Base-by-base conservation (phyloP, 2,329 filamentous ascomycete genomes). In the Paraphoma sp. region DNA sequence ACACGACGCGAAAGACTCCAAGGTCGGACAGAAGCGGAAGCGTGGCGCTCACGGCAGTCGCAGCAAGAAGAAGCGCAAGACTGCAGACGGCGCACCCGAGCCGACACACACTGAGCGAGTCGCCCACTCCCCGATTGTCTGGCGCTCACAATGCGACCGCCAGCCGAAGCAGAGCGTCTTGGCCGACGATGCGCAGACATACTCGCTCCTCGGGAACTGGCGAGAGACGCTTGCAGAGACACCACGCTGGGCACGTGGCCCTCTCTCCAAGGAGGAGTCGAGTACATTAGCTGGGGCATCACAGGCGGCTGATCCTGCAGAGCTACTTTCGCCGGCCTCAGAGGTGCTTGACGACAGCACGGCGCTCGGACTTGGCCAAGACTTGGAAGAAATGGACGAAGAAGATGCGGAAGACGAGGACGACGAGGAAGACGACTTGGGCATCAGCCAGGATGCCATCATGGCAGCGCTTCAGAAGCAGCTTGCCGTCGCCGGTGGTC, bases 121-220 rank as follows among this genome's bases (percentile, higher is more conserved):
- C 10, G 64, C 49, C 17, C 60, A 70, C 44, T 65, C 70, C 9
- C 73, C 75, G 14, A 65, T 78, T 16, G 65, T 75, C 23, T 78
- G 73, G 73, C 69, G 71, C 38, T 67, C 72, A 29, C 67, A 74
- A 54, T 47, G 48, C 40, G 49, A 66, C 14, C 59, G 65, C 62
- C 52, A 70, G 53, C 30, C 49, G 38, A 60, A 75, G 54, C 50
- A 62, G 6, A 70, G 62, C 56, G 45, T 64, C 40, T 52, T 71
- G 12, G 67, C 71, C 4, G 70, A 76, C n/a, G 57, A 71, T 12
- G 63, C 64, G 1, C 59, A 70, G 47, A 48, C 74, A 10, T 79
- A 76, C 52, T 74, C 80, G 4, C 62, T 83, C 12, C 57, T 83
- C 28, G 74, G 76, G 38, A 76, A 83, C 55, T 83, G 81, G 81